A percentile compares a stretch with the other conserved stretches of the same genome.
These are phyloP conservation scores for Gastrodia elata DNA, from an alignment of 106 monocot genomes.

Conservation along the genomic window DNA sequence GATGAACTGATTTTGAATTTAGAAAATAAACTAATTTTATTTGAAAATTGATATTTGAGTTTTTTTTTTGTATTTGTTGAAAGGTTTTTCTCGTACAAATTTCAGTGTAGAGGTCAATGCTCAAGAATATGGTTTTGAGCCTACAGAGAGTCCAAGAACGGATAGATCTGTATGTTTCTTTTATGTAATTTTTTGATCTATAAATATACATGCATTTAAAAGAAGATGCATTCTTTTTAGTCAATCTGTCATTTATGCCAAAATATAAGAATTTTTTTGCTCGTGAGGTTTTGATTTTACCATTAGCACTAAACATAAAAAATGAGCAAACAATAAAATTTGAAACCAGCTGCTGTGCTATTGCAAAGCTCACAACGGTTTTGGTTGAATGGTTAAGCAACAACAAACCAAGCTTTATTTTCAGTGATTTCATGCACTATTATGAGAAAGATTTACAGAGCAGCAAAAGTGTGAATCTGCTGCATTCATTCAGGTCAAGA, in stretches of 20 bases:
- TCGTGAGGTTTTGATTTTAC: neutral
- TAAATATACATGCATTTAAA: neutral
- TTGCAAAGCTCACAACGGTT: too few species aligned
- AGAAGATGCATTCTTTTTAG: too few species aligned
- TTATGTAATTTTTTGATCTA: neutral
- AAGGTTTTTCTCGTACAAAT: conserved; percentile 70
- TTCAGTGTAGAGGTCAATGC: conserved; percentile 69
- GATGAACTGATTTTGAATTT: neutral
- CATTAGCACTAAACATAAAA: neutral
- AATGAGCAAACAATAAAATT: neutral
- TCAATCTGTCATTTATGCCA: too few species aligned
- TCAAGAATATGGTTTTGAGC: conserved; percentile 66
- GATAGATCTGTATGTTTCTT: conserved; percentile 77
- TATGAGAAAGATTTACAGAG: too few species aligned
- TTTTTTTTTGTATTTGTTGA: conserved; percentile 5
- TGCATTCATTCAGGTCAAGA: conserved; percentile 60
- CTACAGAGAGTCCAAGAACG: conserved; percentile 91
- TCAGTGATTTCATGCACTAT: too few species aligned
- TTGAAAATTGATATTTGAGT: neutral
- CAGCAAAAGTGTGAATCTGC: neutral
- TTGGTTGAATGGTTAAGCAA: too few species aligned
- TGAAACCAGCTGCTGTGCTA: too few species aligned
- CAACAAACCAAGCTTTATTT: too few species aligned
- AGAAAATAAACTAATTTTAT: neutral
- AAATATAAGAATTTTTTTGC: neutral